Conservation (phyloP, 208 protist species). For the Crithidia expoeki region DNA sequence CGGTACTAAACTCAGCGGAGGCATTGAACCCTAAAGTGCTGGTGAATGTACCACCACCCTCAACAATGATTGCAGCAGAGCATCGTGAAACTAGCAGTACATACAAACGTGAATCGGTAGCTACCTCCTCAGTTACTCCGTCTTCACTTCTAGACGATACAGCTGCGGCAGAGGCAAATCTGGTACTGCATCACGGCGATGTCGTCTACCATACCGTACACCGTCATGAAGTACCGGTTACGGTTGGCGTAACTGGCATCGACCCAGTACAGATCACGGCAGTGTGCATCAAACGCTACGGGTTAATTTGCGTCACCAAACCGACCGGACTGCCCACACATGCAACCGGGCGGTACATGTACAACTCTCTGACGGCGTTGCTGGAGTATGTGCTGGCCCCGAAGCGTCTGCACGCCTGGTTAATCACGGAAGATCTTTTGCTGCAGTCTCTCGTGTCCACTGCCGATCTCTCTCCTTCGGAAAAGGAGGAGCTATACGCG, state of each 20-base stretch:
- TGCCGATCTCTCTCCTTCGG: slow-evolving; percentile 31
- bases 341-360: slow-evolving; percentile 89
- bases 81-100: too few species aligned
- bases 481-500: slow-evolving; percentile 61
- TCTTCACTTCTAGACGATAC: background rate
- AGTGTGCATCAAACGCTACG: slow-evolving; percentile 64
- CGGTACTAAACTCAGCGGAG: background rate
- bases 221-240: slow-evolving; percentile 93
- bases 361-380: slow-evolving; percentile 91
- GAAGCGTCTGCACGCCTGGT: slow-evolving; percentile 70
- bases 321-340: slow-evolving; percentile 87
- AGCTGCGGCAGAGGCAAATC: background rate
- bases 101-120: too few species aligned
- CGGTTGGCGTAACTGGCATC: slow-evolving; percentile 57
- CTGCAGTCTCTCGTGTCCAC: slow-evolving; percentile 80
- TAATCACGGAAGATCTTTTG: slow-evolving; percentile 55
- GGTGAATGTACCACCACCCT: background rate
- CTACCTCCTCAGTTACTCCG: too few species aligned
- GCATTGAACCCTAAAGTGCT: background rate
- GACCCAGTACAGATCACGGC: slow-evolving; percentile 58
- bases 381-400: slow-evolving; percentile 89
- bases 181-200: slow-evolving; percentile 76
- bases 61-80: too few species aligned
- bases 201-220: slow-evolving; percentile 91
- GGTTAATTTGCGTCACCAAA: slow-evolving; percentile 71